These are phyloP conservation scores for Thyridium curvatum DNA, from an alignment of 2,329 filamentous ascomycete genomes.

Conservation along the genomic window DNA sequence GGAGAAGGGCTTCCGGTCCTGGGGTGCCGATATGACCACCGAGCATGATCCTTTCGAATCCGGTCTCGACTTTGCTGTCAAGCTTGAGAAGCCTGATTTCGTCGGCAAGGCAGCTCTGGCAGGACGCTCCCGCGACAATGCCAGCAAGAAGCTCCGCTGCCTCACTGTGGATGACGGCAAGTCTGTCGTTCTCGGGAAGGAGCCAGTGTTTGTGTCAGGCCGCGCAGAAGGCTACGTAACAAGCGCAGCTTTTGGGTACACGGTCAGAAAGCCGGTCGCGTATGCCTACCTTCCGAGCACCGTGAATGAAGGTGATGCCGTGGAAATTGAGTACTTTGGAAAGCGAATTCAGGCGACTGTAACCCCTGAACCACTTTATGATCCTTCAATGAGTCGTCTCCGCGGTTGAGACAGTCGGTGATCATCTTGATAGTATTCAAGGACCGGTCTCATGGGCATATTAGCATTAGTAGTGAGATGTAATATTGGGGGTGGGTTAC, in stretches of 20 bases:
- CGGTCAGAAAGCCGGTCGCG: constrained; percentile 50
- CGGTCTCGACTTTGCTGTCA: constrained; percentile 44
- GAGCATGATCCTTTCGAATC: constrained; percentile 57
- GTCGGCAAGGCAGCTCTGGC: constrained; percentile 45
- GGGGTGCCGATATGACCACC: constrained; percentile 51
- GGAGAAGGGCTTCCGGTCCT: constrained; percentile 53
- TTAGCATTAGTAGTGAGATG: too few relatives aligned
- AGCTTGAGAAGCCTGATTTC: constrained; percentile 38
- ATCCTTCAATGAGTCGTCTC: neutral
- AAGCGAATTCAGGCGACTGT: constrained; percentile 47
- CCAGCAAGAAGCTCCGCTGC: constrained; percentile 34
- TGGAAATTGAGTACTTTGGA: constrained; percentile 59
- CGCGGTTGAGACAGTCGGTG: too few relatives aligned
- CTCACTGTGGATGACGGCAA: constrained; percentile 48
- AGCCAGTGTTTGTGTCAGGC: constrained; percentile 48
- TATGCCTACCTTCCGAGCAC: constrained; percentile 49
- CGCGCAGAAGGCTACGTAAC: constrained; percentile 50
- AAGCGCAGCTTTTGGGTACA: constrained; percentile 55
- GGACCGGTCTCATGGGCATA: too few relatives aligned
- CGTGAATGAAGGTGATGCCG: constrained; percentile 37
- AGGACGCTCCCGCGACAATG: constrained; percentile 5
- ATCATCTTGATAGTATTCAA: too few relatives aligned
- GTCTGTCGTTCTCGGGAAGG: constrained; percentile 55
- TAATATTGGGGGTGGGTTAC: too few relatives aligned
- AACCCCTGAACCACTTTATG: constrained; percentile 34